These are phyloP conservation scores for Rhodomyrtus tomentosa DNA, from an alignment of 345 rosid genomes.

Conservation along the genomic window DNA sequence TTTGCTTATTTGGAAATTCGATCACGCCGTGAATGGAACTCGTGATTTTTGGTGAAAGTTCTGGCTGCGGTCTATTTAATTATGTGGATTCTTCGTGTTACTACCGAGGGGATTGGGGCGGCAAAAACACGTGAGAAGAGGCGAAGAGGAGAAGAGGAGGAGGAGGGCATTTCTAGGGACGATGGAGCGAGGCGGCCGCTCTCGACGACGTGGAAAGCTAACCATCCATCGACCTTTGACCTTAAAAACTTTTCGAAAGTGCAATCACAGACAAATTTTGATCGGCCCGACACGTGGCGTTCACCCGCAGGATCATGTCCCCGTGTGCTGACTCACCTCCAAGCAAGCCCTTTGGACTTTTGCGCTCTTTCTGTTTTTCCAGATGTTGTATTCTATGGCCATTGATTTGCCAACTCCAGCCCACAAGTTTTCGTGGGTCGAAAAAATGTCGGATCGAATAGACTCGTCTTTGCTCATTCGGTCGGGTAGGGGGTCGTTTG, in stretches of 20 bases:
- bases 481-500: too few relatives aligned
- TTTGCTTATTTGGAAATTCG: too few relatives aligned
- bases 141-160: background rate
- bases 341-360: background rate
- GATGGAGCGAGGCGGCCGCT: background rate
- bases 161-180: background rate
- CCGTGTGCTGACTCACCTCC: background rate
- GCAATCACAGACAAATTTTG: background rate
- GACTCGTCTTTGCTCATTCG: background rate
- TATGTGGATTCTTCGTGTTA: too few relatives aligned
- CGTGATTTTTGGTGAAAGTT: too few relatives aligned
- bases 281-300: background rate
- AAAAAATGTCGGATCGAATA: background rate
- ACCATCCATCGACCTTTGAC: background rate
- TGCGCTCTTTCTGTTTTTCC: background rate
- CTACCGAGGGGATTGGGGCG: too few relatives aligned
- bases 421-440: background rate
- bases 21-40: too few relatives aligned
- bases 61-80: too few relatives aligned
- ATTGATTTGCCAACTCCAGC: background rate
- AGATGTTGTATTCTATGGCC: background rate
- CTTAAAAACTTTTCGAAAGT: background rate
- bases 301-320: background rate
- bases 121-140: too few relatives aligned
- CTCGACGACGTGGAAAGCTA: background rate